A percentile compares a stretch with the other conserved stretches of the same genome.
These are phyloP conservation scores for Tetracentron sinense DNA, from an alignment of 164 flowering plant species.

Conservation along the genomic window DNA sequence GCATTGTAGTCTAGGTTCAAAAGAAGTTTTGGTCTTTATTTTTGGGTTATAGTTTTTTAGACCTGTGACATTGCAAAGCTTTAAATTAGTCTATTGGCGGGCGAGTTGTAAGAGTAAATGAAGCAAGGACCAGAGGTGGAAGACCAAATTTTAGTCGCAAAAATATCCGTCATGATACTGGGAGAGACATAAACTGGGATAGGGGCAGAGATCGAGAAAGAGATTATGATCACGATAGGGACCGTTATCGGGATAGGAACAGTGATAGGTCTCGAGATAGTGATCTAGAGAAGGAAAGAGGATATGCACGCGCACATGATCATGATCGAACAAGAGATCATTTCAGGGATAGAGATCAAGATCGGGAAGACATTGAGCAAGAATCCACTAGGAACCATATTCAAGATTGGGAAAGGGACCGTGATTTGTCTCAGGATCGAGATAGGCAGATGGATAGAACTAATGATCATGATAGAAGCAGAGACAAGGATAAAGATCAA, in stretches of 20 bases:
- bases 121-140: constrained; percentile 65
- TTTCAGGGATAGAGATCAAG: constrained; percentile 36
- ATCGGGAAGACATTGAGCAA: constrained; percentile 33
- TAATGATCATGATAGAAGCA: constrained; percentile 29
- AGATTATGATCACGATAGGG: constrained; percentile 43
- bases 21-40: background rate
- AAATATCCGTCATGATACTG: constrained; percentile 34
- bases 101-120: constrained; percentile 76
- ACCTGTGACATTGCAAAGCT: constrained; percentile 23
- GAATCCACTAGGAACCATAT: constrained; percentile 30
- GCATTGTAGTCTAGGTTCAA: background rate
- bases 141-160: constrained; percentile 46
- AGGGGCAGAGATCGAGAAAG: constrained; percentile 43
- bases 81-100: constrained; percentile 68
- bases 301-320: constrained; percentile 39
- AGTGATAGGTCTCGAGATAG: constrained; percentile 50
- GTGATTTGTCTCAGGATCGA: constrained; percentile 22
- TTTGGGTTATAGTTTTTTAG: constrained; percentile 3
- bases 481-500: constrained; percentile 39
- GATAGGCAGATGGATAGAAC: constrained; percentile 36
- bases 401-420: constrained; percentile 35
- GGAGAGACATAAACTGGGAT: constrained; percentile 45
- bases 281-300: constrained; percentile 34
- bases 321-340: constrained; percentile 43
- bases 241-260: constrained; percentile 35